Conservation (phyloP, 805 yeast genomes). For the Clavispora santaluciae region DNA sequence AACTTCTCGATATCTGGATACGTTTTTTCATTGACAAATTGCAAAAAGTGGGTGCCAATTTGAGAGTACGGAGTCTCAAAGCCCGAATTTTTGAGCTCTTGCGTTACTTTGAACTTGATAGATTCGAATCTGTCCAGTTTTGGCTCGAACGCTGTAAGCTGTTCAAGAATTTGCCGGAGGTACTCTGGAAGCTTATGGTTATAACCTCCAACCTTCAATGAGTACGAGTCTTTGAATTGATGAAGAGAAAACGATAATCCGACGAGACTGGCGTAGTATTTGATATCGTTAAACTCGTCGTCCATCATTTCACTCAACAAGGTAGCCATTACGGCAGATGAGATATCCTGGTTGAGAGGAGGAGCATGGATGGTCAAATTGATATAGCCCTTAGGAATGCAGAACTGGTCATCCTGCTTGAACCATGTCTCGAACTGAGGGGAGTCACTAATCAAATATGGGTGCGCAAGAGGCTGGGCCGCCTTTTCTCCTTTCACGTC, state of each 20-base stretch:
- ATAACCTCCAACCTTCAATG: slow-evolving; percentile 66
- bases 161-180: slow-evolving; percentile 54
- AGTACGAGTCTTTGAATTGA: slow-evolving; percentile 63
- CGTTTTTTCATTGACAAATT: slow-evolving; percentile 65
- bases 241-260: slow-evolving; percentile 59
- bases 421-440: slow-evolving; percentile 67
- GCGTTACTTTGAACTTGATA: slow-evolving; percentile 56
- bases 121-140: slow-evolving; percentile 58
- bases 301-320: slow-evolving; percentile 67
- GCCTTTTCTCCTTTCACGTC: slow-evolving; percentile 44
- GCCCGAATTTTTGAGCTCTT: slow-evolving; percentile 64
- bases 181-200: slow-evolving; percentile 72
- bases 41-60: slow-evolving; percentile 56
- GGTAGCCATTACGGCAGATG: slow-evolving; percentile 52
- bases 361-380: slow-evolving; percentile 64
- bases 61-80: slow-evolving; percentile 76
- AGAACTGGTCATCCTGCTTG: slow-evolving; percentile 83
- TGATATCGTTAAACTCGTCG: slow-evolving; percentile 69
- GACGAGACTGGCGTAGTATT: slow-evolving; percentile 82
- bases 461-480: slow-evolving; percentile 44
- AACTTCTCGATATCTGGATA: slow-evolving; percentile 64
- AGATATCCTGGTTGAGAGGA: slow-evolving; percentile 52
- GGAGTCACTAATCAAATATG: slow-evolving; percentile 53
- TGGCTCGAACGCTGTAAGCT: slow-evolving; percentile 47
- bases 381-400: slow-evolving; percentile 81